phyloP scores from a whole-genome alignment of 768 basidiomycete genomes.

The Strobilomyces confusus region DNA sequence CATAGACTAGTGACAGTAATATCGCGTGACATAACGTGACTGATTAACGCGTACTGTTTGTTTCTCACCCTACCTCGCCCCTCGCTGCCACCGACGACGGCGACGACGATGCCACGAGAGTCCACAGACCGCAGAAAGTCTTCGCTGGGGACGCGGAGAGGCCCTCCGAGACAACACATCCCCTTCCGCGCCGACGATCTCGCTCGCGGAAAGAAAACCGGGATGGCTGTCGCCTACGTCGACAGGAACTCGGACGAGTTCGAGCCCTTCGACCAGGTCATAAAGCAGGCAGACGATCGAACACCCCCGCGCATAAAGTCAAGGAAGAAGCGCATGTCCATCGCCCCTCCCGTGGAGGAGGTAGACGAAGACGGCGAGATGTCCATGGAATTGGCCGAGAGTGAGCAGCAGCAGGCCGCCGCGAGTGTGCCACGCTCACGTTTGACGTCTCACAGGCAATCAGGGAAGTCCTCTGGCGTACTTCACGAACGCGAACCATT shows the following conservation, averaged over 20 bases:
- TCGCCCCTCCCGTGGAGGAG: conserved; percentile 34
- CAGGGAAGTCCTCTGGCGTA: conserved; percentile 33
- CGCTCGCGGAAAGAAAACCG: conserved; percentile 77
- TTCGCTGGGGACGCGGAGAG: conserved; percentile 47
- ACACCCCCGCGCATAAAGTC: conserved; percentile 55
- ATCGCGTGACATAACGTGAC: conserved; percentile 26
- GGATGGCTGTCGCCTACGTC: conserved; percentile 62
- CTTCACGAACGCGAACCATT: conserved; percentile 29
- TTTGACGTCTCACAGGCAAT: conserved; percentile 18
- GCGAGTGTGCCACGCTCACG: conserved; percentile 2
- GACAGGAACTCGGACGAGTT: conserved; percentile 78
- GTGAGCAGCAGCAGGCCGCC: conserved; percentile 37
- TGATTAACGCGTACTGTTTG: conserved; percentile 28
- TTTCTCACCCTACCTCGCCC: conserved; percentile 16
- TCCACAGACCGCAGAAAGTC: conserved; percentile 30
- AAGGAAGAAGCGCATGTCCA: conserved; percentile 46
- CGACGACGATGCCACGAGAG: conserved; percentile 26
- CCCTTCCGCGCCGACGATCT: conserved; percentile 78
- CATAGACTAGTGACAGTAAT: conserved; percentile 9
- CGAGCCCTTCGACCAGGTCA: conserved; percentile 73
- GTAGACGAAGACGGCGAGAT: conserved; percentile 60
- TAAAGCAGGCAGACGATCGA: conserved; percentile 65
- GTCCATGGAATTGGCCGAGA: conserved; percentile 75
- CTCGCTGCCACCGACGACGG: conserved; percentile 13
- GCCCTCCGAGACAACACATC: conserved; percentile 61